Conservation (phyloP, 2,329 filamentous ascomycete species). For the Arthrobotrys musiformis region DNA sequence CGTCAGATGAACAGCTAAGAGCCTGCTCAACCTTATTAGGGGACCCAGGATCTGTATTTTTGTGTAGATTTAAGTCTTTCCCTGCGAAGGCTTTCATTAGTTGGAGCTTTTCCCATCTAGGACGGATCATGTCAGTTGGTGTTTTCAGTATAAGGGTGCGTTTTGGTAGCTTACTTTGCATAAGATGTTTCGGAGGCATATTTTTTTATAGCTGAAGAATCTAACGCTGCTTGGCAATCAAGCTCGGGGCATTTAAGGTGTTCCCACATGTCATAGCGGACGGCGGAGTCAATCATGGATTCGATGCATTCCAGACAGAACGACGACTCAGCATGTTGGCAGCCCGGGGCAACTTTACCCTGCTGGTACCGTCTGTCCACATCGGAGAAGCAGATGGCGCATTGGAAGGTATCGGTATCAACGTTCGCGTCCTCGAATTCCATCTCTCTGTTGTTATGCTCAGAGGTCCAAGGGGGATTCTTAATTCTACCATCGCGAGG, state of each 20-base stretch:
- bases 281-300: slow-evolving; percentile 50
- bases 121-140: not conserved
- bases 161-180: slow-evolving; percentile 20
- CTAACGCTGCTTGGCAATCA: slow-evolving; percentile 25
- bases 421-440: too few relatives aligned
- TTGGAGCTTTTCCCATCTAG: slow-evolving; percentile 52
- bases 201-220: slow-evolving; percentile 33
- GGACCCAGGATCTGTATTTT: too few relatives aligned
- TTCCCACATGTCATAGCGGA: slow-evolving; percentile 51
- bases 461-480: too few relatives aligned
- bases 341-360: slow-evolving; percentile 43
- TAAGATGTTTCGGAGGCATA: slow-evolving; percentile 43
- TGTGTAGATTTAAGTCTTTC: too few relatives aligned
- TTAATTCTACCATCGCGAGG: too few relatives aligned
- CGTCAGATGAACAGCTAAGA: too few relatives aligned
- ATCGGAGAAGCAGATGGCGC: slow-evolving; percentile 37
- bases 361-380: slow-evolving; percentile 39
- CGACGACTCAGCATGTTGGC: slow-evolving; percentile 36
- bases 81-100: slow-evolving; percentile 42
- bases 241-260: slow-evolving; percentile 49
- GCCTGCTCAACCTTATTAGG: too few relatives aligned
- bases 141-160: not conserved
- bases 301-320: slow-evolving; percentile 41
- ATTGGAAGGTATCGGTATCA: slow-evolving; percentile 40
- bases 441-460: too few relatives aligned